Conservation (phyloP, 176 grass and related monocot genomes). For the Pontederia paniculata region DNA sequence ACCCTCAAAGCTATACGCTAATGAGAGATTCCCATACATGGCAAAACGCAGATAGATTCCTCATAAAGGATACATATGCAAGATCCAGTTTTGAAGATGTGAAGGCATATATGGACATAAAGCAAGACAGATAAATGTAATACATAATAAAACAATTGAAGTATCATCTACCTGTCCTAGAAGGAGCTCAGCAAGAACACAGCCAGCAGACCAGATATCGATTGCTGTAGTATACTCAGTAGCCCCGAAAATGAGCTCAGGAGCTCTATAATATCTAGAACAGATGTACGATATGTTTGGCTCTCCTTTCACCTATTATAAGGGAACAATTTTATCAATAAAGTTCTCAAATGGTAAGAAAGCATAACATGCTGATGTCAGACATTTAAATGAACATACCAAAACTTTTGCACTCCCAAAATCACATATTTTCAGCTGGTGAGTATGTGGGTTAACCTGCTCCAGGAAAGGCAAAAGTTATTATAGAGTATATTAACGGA, state of each 20-base stretch:
- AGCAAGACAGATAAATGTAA: too few species aligned
- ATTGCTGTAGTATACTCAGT: conserved; percentile 80
- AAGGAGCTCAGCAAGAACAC: conserved; percentile 80
- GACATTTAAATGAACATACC: conserved; percentile 23
- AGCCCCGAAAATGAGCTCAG: conserved; percentile 88
- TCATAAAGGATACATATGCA: too few species aligned
- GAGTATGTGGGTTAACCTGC: conserved; percentile 77
- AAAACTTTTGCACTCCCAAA: conserved; percentile 87
- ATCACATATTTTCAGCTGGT: conserved; percentile 78
- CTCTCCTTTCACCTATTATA: conserved; percentile 61
- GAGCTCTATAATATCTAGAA: conserved; percentile 88
- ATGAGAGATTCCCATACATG: too few species aligned
- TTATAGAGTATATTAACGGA: too few species aligned
- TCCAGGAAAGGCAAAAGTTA: background rate
- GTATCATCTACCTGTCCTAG: conserved; percentile 45
- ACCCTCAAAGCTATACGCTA: too few species aligned
- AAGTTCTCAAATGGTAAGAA: conserved; percentile 2
- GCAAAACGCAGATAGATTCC: too few species aligned
- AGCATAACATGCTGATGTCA: background rate
- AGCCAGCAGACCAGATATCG: conserved; percentile 87
- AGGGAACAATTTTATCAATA: conserved; percentile 15
- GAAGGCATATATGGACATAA: too few species aligned
- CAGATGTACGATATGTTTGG: conserved; percentile 93
- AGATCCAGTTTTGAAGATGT: too few species aligned
- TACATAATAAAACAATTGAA: background rate